phyloP scores from a whole-genome alignment of 2,329 filamentous ascomycete species.

The Hypoxylon sp. region DNA sequence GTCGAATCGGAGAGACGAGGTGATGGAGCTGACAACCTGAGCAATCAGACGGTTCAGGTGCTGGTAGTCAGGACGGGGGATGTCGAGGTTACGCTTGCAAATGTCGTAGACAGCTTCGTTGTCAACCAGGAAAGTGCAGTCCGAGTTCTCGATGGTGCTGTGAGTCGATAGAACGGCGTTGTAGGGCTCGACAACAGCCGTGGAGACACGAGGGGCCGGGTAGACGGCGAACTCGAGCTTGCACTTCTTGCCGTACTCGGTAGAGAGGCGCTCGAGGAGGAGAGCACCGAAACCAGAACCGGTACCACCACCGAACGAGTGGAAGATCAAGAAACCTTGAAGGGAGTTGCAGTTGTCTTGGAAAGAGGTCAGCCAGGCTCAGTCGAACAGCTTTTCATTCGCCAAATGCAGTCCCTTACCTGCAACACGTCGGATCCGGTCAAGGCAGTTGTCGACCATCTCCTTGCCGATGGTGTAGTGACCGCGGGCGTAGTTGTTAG shows the following conservation, averaged over 20 bases:
- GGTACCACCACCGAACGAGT: slow-evolving; percentile 79
- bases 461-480: slow-evolving; percentile 83
- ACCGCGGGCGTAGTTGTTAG: slow-evolving; percentile 82
- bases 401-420: slow-evolving; percentile 61
- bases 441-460: slow-evolving; percentile 77
- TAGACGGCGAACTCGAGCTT: slow-evolving; percentile 82
- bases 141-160: slow-evolving; percentile 82
- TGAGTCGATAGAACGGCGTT: slow-evolving; percentile 79
- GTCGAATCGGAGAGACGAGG: slow-evolving; percentile 77
- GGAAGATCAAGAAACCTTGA: slow-evolving; percentile 80
- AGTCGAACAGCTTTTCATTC: not conserved
- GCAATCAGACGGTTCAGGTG: slow-evolving; percentile 79
- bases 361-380: slow-evolving; percentile 34
- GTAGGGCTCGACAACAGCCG: slow-evolving; percentile 79
- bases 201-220: slow-evolving; percentile 76
- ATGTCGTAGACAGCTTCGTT: slow-evolving; percentile 83
- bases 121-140: slow-evolving; percentile 81
- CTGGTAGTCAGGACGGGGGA: slow-evolving; percentile 75
- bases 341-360: slow-evolving; percentile 78
- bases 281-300: slow-evolving; percentile 79
- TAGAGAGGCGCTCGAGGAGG: slow-evolving; percentile 77
- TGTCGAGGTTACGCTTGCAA: slow-evolving; percentile 77
- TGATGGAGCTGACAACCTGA: slow-evolving; percentile 80
- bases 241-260: slow-evolving; percentile 80
- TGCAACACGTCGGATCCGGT: slow-evolving; percentile 75